Conservation (phyloP, 139 green algal genomes). For the Auxenochlorella protothecoides region DNA sequence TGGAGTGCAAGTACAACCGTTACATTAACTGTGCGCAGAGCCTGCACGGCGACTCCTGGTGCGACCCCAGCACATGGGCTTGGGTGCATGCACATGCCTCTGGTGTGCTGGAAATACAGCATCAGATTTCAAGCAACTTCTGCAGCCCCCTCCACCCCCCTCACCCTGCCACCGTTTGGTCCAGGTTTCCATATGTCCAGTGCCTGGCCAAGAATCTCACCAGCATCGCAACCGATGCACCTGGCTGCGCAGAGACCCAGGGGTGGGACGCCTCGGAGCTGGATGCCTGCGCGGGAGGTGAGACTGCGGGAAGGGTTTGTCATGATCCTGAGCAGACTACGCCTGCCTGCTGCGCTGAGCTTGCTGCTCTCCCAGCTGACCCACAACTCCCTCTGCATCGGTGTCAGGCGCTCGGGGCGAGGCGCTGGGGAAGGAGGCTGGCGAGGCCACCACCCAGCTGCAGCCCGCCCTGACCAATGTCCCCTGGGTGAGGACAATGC, state of each 20-base stretch:
- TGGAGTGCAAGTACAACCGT: conserved; percentile 17
- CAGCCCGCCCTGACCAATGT: conserved; percentile 7
- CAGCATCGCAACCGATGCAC: neutral
- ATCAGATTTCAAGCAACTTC: too few relatives aligned
- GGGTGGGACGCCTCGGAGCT: neutral
- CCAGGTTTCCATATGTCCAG: conserved; percentile 9
- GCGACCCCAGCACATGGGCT: too few relatives aligned
- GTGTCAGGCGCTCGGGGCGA: neutral
- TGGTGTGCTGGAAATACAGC: too few relatives aligned
- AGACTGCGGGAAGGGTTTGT: too few relatives aligned
- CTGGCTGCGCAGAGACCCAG: neutral
- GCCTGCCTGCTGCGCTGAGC: too few relatives aligned
- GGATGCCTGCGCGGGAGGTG: neutral
- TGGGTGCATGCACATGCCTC: too few relatives aligned
- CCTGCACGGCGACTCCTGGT: neutral
- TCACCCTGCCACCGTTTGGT: too few relatives aligned
- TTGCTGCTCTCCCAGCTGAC: too few relatives aligned
- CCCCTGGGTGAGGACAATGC: conserved; percentile 6
- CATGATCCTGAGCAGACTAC: too few relatives aligned
- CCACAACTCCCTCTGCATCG: too few relatives aligned
- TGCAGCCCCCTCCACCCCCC: too few relatives aligned
- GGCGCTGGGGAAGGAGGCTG: conserved; percentile 5
- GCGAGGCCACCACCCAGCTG: neutral
- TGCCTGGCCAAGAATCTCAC: conserved; percentile 8
- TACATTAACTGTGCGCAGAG: conserved; percentile 11